Percentiles rank a stretch among this genome's conserved stretches.
Conservation (phyloP, 2,329 filamentous ascomycete species). For the Pseudopyricularia javanii region DNA sequence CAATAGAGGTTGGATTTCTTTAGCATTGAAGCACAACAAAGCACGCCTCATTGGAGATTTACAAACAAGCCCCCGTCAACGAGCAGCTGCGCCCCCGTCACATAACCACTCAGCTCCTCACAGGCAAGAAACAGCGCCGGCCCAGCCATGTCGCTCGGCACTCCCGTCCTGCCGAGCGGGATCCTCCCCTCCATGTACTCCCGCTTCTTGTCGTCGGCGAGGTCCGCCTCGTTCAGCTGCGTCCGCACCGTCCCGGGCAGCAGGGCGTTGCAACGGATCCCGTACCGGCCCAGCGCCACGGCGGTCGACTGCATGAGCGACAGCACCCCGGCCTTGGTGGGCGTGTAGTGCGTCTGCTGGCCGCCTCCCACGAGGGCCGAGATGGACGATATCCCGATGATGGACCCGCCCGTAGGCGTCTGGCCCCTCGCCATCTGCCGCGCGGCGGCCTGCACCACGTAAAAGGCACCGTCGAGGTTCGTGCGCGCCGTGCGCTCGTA, state of each 20-base stretch:
- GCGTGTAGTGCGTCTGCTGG: conserved; percentile 58
- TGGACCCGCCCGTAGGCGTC: conserved; percentile 58
- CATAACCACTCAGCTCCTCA: conserved; percentile 50
- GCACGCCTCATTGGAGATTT: conserved; percentile 41
- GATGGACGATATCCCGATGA: conserved; percentile 38
- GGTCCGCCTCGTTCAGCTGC: conserved; percentile 56
- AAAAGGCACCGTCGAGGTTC: conserved; percentile 83
- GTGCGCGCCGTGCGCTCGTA: conserved; percentile 62
- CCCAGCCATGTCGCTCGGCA: conserved; percentile 52
- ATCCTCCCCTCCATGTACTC: conserved; percentile 56
- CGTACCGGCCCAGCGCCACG: conserved; percentile 51
- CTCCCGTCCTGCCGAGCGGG: conserved; percentile 49
- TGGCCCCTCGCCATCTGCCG: conserved; percentile 61
- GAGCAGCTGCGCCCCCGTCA: conserved; percentile 56
- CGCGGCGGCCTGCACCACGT: conserved; percentile 73
- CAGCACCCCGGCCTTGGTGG: conserved; percentile 58
- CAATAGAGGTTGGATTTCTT: no score
- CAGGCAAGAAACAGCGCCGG: conserved; percentile 61
- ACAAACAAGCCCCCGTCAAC: conserved; percentile 67
- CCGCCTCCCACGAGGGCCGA: conserved; percentile 52
- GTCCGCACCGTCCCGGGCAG: conserved; percentile 60
- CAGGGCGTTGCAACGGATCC: conserved; percentile 57
- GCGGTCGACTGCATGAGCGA: conserved; percentile 59
- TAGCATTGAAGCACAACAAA: not conserved
- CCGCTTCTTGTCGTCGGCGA: conserved; percentile 51